Base-by-base conservation (phyloP, 176 grass and related monocot species). In the Saccharum officinarum region DNA sequence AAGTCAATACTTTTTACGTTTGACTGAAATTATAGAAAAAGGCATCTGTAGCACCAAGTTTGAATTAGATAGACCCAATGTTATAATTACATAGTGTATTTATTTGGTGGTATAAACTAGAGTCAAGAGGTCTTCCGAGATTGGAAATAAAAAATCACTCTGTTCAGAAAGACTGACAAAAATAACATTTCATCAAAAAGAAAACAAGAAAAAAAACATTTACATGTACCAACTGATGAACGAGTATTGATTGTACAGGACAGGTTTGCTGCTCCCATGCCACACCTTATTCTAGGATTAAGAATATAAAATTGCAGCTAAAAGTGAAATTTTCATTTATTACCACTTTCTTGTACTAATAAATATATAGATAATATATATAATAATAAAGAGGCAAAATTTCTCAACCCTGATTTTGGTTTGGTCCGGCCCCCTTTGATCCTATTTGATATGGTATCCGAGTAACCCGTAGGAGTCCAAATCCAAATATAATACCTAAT, bases 291-390 rank as follows among this genome's bases (percentile, higher is more conserved):
- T 86, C 57, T 60, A 18, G 47, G 75, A 79, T 37, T 28, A 20
- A 17, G 55, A 78, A 57, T 9, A 86, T 34, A 73, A 6, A 85
- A 83, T 86, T 86, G 82, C 88, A 82, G 44, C 66, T 73, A 50
- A 10, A 86, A 86, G 55, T 46, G 66, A 57, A 18, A 33, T 33
- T 40, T 28, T 75, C 25, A 73, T 73, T 80, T 86, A 47, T 90
- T 82, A 82, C 16, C 55, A 72, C 88, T 61, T 52, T 70, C 79
- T 46, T 5, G 31, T 45, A 64, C 17, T 80, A 84, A 77, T 18
- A 86, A 82, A 82, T 65, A 78, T 52, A 82, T 10, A 78, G 66
- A 85, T 71, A 76, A 23, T 72, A 42, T n/a, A n/a, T n/a, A n/a
- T n/a, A n/a, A n/a, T n/a, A n/a, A n/a, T n/a, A n/a, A n/a, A n/a